A percentile compares a stretch with the other conserved stretches of the same genome.
Conservation (phyloP, 345 rosid genomes). For the Arabis alpina region DNA sequence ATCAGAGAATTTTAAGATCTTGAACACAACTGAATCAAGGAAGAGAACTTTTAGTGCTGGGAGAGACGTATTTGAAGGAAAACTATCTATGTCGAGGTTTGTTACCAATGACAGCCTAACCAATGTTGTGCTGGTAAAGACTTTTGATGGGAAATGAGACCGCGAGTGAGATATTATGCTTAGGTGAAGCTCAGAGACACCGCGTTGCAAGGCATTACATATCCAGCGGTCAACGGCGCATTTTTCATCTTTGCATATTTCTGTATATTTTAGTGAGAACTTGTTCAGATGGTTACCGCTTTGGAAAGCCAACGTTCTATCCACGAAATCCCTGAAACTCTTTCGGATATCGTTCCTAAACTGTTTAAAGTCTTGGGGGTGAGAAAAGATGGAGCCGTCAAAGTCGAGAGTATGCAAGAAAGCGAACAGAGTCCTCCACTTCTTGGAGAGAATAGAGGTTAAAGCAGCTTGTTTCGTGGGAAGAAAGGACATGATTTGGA, state of each 20-base stretch:
- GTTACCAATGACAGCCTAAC: not conserved
- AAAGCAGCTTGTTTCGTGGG: conserved; percentile 10
- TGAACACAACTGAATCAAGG: not conserved
- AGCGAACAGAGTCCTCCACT: conserved; percentile 16
- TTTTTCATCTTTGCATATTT: no score
- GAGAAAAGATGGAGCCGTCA: not conserved
- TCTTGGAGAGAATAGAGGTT: conserved; percentile 25
- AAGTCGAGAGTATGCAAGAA: not conserved
- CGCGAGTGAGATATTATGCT: not conserved
- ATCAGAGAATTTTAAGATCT: not conserved
- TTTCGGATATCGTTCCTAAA: not conserved
- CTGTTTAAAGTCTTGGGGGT: no score
- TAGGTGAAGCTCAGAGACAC: not conserved
- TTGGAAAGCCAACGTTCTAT: not conserved
- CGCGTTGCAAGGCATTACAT: not conserved
- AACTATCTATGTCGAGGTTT: not conserved
- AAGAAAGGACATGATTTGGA: conserved; percentile 25
- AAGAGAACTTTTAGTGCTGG: not conserved
- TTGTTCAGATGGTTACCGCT: not conserved
- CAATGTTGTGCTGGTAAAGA: not conserved
- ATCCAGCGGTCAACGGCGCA: not conserved
- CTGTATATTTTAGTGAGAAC: not conserved
- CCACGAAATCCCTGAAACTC: not conserved
- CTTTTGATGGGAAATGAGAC: not conserved
- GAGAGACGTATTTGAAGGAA: not conserved